Percentiles rank a stretch among this genome's conserved stretches.
These are phyloP conservation scores for Sugiyamaella xylanicola DNA, from an alignment of 1,139 yeast genomes.

Conservation along the genomic window DNA sequence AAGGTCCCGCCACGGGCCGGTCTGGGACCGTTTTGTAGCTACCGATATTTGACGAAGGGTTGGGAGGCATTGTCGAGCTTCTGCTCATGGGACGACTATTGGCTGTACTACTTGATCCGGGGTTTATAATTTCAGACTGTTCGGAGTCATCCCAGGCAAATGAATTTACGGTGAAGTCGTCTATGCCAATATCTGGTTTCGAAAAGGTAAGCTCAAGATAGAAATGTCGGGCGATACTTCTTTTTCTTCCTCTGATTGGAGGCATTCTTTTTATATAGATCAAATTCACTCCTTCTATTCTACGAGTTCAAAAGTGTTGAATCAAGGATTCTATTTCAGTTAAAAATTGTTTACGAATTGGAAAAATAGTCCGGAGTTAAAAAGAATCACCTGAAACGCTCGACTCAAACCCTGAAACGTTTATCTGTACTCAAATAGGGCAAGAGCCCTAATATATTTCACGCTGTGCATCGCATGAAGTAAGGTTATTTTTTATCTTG, in stretches of 20 bases:
- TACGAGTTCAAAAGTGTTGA: not conserved
- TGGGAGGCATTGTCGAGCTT: not conserved
- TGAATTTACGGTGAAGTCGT: constrained; percentile 12
- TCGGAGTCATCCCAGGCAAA: constrained; percentile 14
- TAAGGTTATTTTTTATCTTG: constrained; percentile 17
- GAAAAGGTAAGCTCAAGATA: constrained; percentile 17
- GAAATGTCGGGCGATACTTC: constrained; percentile 21
- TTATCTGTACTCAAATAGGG: not conserved
- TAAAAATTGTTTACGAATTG: not conserved
- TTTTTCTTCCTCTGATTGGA: constrained; percentile 18
- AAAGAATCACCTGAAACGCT: constrained; percentile 13
- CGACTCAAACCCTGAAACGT: constrained; percentile 13
- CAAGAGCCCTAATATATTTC: constrained; percentile 12
- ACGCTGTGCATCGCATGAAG: constrained; percentile 16
- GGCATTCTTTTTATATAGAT: constrained; percentile 11
- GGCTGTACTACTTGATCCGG: not conserved
- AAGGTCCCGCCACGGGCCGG: not conserved
- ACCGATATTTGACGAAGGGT: not conserved
- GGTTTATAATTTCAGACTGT: not conserved
- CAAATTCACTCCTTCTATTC: not conserved
- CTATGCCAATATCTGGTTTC: constrained; percentile 13
- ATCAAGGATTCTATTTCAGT: not conserved
- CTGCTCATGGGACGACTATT: not conserved
- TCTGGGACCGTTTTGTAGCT: not conserved
- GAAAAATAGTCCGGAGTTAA: not conserved